Evolutionary conservation across 768 basidiomycete genomes (phyloP), one percentile per base, ranked within the genome.

Genomic region (Filobasidium floriforme): DNA sequence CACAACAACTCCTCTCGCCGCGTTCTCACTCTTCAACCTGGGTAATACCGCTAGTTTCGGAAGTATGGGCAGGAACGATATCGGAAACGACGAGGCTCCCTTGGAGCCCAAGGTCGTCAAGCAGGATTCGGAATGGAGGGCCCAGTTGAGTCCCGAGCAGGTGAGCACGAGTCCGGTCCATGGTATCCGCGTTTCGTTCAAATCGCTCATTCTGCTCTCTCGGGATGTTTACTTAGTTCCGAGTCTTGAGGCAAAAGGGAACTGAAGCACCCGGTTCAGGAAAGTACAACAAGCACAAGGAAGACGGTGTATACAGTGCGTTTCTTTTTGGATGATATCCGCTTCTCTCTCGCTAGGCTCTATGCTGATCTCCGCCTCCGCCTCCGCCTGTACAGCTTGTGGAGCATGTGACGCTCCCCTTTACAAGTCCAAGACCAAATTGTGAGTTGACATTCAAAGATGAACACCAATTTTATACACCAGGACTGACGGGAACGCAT

Each of bases 401-500:
- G 87, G 85, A 10, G 92, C 84, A 9, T 94, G 92, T 77, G 82
- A 82, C 41, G 85, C 89, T 1, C 87, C 91, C 0, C 80, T 96
- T 59, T 96, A 94, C 82, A 89, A 87, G 82, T 89, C 88, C 73
- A 82, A 82, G 29, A 92, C 90, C 70, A 96, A 96, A 80, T 96
- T 94, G 73, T 75, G 59, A 68, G 74, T 69, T n/a, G n/a, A n/a
- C n/a, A n/a, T n/a, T n/a, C n/a, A n/a, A n/a, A n/a, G n/a, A n/a
- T n/a, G n/a, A n/a, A n/a, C n/a, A n/a, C n/a, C n/a, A n/a, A n/a
- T n/a, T n/a, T n/a, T n/a, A n/a, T n/a, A n/a, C n/a, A n/a, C n/a
- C 37, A 41, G 61, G 7, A 32, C 37, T 9, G 7, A 26, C 44
- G 63, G 60, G 59, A 66, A 24, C 32, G 26, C 6, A n/a, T n/a